Base-by-base conservation (phyloP, 768 basidiomycete species). In the Austroboletus eburneus region DNA sequence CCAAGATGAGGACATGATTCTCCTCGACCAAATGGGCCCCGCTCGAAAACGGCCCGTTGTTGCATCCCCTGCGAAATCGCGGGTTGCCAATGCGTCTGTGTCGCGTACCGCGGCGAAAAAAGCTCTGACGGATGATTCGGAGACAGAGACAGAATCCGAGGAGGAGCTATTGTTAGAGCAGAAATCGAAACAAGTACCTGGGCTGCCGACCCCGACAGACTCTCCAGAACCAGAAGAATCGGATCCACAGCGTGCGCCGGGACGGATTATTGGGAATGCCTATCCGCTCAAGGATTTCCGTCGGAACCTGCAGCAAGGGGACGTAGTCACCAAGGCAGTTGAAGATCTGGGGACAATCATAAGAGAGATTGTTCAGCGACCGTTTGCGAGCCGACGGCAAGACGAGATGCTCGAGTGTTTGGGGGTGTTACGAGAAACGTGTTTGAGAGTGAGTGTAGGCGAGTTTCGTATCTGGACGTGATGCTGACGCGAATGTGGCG, bases 271-370 rank as follows among this genome's bases (percentile, higher is more conserved):
- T 32, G 87, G 89, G 9, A 78, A 73, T 32, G 80, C 83, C 0
- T 72, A 74, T 53, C 92, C 92, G 1, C 69, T 94, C 42, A 70
- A 71, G 38, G 92, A 95, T 64, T 96, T 94, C 69, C 69, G 72
- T 49, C 70, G 74, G 56, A 87, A 89, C 59, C 68, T 88, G 27
- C 74, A 72, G 22, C 75, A 75, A 43, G 90, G 89, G 0, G 91
- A 91, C 62, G 69, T 91, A 17, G 88, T 93, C 32, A 80, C 77
- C 13, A 91, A 94, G 66, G 91, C 90, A 0, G 85, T 91, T 8
- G 82, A 86, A 55, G 92, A 93, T 63, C 65, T 94, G 39, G 80
- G 75, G 12, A 73, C 64, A 14, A 83, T 92, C 9, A 78, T 93
- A 37, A 71, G 72, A 48, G 85, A 91, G 60, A 76, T 91, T 35